Evolutionary conservation across 352 stramenopile species (phyloP).

Genomic region (Phytopythium montanum): DNA sequence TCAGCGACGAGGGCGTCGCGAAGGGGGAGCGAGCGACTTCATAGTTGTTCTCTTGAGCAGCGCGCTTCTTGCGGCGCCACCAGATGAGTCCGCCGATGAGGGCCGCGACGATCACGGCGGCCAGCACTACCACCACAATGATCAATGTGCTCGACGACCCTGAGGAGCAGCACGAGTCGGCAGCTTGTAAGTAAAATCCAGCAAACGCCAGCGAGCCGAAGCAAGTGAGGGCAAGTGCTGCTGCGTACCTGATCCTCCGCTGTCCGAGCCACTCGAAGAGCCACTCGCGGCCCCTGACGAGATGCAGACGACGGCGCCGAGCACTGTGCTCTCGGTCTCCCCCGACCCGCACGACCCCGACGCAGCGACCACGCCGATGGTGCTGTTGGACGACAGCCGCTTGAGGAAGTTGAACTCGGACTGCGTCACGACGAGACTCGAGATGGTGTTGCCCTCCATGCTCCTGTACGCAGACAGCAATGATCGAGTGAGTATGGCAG

Average conservation of each 20-base stretch:
- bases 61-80: constrained; percentile 39
- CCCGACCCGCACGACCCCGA: constrained; percentile 29
- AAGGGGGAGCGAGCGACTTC: constrained; percentile 28
- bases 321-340: constrained; percentile 31
- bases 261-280: constrained; percentile 9
- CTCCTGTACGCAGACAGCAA: constrained; percentile 19
- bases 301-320: constrained; percentile 57
- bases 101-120: constrained; percentile 41
- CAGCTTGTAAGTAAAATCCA: too few species aligned
- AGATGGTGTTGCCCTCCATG: constrained; percentile 54
- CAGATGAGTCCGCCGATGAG: constrained; percentile 46
- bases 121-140: constrained; percentile 53
- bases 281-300: constrained; percentile 12
- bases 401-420: constrained; percentile 42
- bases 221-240: too few species aligned
- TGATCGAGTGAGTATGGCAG: too few species aligned
- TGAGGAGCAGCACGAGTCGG: not conserved
- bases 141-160: constrained; percentile 36
- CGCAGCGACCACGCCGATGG: constrained; percentile 28
- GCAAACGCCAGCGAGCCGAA: too few species aligned
- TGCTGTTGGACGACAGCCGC: constrained; percentile 35
- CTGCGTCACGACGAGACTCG: constrained; percentile 34
- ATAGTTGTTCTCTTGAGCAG: constrained; percentile 6
- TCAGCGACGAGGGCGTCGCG: constrained; percentile 16
- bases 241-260: not conserved